Conservation (phyloP, 179 eudicot species). For the Sideroxylon spinosum region DNA sequence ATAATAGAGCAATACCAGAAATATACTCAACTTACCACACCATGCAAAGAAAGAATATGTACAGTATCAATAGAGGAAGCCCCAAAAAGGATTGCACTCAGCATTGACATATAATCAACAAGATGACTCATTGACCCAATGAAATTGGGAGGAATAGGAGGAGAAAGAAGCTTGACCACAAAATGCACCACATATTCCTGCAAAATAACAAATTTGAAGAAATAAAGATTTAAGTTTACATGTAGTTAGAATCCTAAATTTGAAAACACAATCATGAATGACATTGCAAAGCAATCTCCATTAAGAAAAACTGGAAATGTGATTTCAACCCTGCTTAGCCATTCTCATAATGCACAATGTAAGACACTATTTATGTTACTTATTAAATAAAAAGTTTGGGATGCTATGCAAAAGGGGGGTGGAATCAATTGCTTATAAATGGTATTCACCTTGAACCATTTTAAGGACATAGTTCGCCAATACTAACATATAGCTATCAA, state of each 20-base stretch:
- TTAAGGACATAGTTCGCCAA: not conserved
- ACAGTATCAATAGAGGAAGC: constrained; percentile 34
- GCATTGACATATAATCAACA: constrained; percentile 26
- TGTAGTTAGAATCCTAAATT: not conserved
- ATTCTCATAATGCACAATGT: constrained; percentile 4
- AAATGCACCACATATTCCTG: constrained; percentile 40
- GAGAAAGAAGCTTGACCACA: constrained; percentile 34
- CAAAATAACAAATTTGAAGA: constrained; percentile 8
- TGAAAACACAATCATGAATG: not conserved
- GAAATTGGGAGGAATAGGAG: constrained; percentile 31
- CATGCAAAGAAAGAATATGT: constrained; percentile 38
- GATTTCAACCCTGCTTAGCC: not conserved
- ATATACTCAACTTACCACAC: constrained; percentile 32
- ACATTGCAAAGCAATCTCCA: not conserved
- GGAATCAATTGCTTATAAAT: not conserved
- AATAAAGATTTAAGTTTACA: not conserved
- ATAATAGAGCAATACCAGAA: not conserved
- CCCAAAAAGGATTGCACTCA: constrained; percentile 35
- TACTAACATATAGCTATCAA: no score
- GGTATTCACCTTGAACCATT: not conserved
- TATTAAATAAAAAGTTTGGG: no score
- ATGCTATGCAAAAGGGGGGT: not conserved
- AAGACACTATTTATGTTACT: not conserved
- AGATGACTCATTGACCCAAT: constrained; percentile 29
- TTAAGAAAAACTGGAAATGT: not conserved